Evolutionary conservation across 768 basidiomycete species (phyloP).

Genomic region (Cystobasidium onofrii): DNA sequence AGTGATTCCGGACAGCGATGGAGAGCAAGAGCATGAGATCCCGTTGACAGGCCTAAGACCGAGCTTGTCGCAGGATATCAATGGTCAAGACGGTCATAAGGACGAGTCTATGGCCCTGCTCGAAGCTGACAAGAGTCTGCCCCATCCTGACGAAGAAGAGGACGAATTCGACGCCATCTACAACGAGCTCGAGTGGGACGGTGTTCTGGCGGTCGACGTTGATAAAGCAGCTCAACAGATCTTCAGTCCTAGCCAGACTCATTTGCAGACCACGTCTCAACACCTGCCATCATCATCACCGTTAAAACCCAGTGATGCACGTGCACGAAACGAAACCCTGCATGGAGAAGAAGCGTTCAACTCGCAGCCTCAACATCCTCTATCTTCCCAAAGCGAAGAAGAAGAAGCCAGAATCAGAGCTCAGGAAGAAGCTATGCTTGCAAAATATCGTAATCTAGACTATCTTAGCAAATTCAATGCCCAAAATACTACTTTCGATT

Average conservation of each 20-base stretch:
- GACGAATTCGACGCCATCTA: constrained; percentile 2
- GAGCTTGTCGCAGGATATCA: background rate
- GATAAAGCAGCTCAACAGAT: background rate
- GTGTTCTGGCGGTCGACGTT: background rate
- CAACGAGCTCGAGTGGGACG: constrained; percentile 2
- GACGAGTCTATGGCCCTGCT: background rate
- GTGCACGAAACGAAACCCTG: background rate
- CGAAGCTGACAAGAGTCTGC: background rate
- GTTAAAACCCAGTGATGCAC: background rate
- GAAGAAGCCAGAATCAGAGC: background rate
- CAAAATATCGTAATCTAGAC: constrained; percentile 6
- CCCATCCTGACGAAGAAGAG: background rate
- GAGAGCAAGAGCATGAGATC: background rate
- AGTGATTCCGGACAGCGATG: constrained; percentile 19
- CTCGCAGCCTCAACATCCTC: background rate
- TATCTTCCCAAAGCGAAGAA: background rate
- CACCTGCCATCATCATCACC: background rate
- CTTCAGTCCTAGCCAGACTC: background rate
- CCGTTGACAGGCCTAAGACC: background rate
- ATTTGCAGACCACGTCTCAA: background rate
- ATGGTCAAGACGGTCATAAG: background rate
- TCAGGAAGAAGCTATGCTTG: constrained; percentile 15
- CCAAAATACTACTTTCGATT: background rate
- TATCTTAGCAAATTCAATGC: background rate
- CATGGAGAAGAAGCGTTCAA: background rate